phyloP scores from a whole-genome alignment of 2,329 filamentous ascomycete species.

The Cercospora sp. region DNA sequence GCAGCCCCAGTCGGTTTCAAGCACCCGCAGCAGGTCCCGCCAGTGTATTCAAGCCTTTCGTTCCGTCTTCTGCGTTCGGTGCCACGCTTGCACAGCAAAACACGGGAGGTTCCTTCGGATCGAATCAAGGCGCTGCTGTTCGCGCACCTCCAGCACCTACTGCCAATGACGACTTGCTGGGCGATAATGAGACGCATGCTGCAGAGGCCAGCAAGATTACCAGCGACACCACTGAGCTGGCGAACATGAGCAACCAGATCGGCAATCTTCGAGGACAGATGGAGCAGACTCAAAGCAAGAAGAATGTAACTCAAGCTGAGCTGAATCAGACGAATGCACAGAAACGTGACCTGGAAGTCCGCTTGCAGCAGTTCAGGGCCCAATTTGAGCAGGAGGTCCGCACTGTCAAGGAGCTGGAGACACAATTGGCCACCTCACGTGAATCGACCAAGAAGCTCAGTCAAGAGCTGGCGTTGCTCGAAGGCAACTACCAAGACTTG shows the following conservation, averaged over 20 bases:
- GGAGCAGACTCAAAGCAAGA: conserved; percentile 86
- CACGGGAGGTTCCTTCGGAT: conserved; percentile 63
- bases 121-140: conserved; percentile 29
- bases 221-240: conserved; percentile 85
- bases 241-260: conserved; percentile 94
- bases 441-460: conserved; percentile 82
- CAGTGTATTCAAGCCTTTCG: conserved; percentile 78
- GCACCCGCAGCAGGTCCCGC: conserved; percentile 35
- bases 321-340: conserved; percentile 78
- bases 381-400: conserved; percentile 94
- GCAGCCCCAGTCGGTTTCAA: conserved; percentile 50
- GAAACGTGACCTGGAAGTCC: conserved; percentile 89
- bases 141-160: conserved; percentile 35
- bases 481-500: conserved; percentile 77
- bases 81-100: conserved; percentile 74
- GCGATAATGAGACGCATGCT: conserved; percentile 70
- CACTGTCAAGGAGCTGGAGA: conserved; percentile 79
- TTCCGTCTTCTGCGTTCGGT: conserved; percentile 90
- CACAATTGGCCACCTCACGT: conserved; percentile 72
- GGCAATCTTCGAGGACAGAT: conserved; percentile 88
- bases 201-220: conserved; percentile 86
- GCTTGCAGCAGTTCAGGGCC: conserved; percentile 78
- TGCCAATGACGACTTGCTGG: conserved; percentile 75
- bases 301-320: conserved; percentile 75
- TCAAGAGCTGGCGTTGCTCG: conserved; percentile 78